Base-by-base conservation (phyloP, 1,284 basidiomycete species). In the Sanghuangporus weigelae region DNA sequence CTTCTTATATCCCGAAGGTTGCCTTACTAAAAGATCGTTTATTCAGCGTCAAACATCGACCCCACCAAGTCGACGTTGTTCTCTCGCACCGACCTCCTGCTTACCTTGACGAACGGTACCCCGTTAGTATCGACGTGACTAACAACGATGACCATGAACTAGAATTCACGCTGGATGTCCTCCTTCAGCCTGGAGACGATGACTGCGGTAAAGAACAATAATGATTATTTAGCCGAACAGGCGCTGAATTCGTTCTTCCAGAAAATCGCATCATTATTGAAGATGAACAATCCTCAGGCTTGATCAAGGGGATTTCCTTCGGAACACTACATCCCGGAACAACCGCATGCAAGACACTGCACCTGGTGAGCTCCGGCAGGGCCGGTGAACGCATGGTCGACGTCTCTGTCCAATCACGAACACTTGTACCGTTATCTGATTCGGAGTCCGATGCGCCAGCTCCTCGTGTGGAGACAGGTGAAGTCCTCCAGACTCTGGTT, bases 171-270 rank as follows among this genome's bases (percentile, higher is more conserved):
- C 76, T 93, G 7, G 89, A 92, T 64, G 82, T 90, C 1, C 78
- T 94, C 56, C 73, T 96, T 40, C 92, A 94, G 64, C 92, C 93
- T 2, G 83, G 85, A 0, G 89, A 92, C 57, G 92, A 94, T 66
- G 84, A 85, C 63, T 85, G 89, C 23, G 81, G 92, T 92, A 67
- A 48, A 84, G 53, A 59, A 31, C 49, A 16, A 46, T 55, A 0
- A 23, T 50, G 23, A 16, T 39, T n/a, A 23, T 21, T 26, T n/a
- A 38, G 19, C 54, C 6, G 53, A 35, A 31, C 61, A 26, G 19
- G 40, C 50, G 10, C 53, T 66, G 5, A 59, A 23, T 38, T 16
- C n/a, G 46, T 23, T 59, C 57, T 65, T 42, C 35, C 65, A 92
- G 90, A 82, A 35, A 90, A 89, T 72, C 78, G 73, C 59, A 86